Percentiles rank a stretch among this genome's conserved stretches.
Conservation (phyloP, 106 monocot genomes). For the Chionographis japonica region DNA sequence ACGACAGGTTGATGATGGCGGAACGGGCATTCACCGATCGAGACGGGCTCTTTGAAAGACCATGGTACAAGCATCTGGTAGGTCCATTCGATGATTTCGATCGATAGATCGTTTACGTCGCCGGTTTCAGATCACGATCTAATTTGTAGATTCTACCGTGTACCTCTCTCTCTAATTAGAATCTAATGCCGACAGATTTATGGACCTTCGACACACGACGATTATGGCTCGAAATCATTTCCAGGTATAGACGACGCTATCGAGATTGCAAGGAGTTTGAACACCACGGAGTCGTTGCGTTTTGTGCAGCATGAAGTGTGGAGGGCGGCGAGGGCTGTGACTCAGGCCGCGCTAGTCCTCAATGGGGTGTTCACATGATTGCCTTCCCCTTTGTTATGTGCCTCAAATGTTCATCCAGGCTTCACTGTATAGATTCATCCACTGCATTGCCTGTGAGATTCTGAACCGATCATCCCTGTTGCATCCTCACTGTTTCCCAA, state of each 20-base stretch:
- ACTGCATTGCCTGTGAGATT: too few species aligned
- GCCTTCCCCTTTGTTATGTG: too few species aligned
- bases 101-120: too few species aligned
- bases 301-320: constrained; percentile 60
- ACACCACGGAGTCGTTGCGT: constrained; percentile 43
- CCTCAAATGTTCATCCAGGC: too few species aligned
- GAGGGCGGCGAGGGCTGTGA: constrained; percentile 53
- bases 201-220: constrained; percentile 48
- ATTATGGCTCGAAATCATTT: constrained; percentile 62
- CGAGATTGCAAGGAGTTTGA: constrained; percentile 28
- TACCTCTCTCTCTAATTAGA: not conserved
- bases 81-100: not conserved
- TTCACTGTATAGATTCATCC: too few species aligned
- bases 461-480: too few species aligned
- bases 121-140: not conserved
- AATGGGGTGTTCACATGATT: constrained; percentile 40
- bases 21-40: constrained; percentile 65
- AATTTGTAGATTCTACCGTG: not conserved
- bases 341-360: constrained; percentile 46
- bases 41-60: constrained; percentile 49
- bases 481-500: too few species aligned
- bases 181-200: constrained; percentile 34
- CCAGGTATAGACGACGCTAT: constrained; percentile 68
- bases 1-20: constrained; percentile 73
- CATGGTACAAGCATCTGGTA: constrained; percentile 86